phyloP scores from a whole-genome alignment of 2,329 filamentous ascomycete genomes.

The Trichoderma arundinaceum region DNA sequence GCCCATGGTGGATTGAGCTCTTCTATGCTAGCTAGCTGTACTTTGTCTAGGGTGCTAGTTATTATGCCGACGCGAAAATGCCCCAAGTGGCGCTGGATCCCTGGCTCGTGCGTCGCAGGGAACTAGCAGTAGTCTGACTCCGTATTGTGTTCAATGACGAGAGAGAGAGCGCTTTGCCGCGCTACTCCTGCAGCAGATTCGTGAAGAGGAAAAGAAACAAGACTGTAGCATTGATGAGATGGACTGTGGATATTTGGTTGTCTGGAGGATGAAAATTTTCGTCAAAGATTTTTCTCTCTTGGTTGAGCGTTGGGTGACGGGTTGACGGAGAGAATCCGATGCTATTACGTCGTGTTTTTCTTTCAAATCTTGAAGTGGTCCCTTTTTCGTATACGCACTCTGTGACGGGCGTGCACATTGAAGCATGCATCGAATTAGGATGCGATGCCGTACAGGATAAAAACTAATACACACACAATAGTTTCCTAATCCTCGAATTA shows the following conservation, averaged over 20 bases:
- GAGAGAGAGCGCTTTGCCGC: neutral
- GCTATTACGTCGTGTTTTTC: neutral
- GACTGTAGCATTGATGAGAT: neutral
- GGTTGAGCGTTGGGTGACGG: constrained; percentile 28
- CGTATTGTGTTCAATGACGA: constrained; percentile 1
- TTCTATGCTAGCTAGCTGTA: no score
- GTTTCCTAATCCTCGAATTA: neutral
- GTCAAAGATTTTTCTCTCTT: neutral
- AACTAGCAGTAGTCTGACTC: constrained; percentile 11
- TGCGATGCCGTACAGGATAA: no score
- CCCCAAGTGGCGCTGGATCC: neutral
- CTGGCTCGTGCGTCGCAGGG: constrained; percentile 18
- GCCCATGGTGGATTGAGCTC: neutral
- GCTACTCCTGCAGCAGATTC: constrained; percentile 6
- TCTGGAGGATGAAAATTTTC: constrained; percentile 20
- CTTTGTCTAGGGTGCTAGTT: no score
- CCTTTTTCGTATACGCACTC: neutral
- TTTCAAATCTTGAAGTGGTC: neutral
- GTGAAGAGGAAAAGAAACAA: neutral
- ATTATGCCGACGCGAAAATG: constrained; percentile 1
- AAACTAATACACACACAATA: neutral
- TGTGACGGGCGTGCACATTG: no score
- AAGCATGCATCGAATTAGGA: no score
- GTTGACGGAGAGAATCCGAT: neutral
- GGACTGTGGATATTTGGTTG: constrained; percentile 23